phyloP scores from a whole-genome alignment of 345 rosid species.

The Salix suchowensis region DNA sequence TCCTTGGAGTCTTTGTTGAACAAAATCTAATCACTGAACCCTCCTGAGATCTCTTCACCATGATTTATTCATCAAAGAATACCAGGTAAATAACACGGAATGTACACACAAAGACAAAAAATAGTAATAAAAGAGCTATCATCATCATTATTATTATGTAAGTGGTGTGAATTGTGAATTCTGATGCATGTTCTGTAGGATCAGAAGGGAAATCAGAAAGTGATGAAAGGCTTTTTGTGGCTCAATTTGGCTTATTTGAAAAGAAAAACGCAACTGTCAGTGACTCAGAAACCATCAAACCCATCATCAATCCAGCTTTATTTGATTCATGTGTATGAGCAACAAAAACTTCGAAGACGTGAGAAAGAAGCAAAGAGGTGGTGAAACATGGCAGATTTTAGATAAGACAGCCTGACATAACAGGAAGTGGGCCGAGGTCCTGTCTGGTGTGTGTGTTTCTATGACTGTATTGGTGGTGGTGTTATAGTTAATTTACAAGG shows the following conservation, averaged over 20 bases:
- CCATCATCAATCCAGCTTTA: slow-evolving; percentile 25
- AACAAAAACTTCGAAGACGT: slow-evolving; percentile 42
- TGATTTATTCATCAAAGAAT: neutral
- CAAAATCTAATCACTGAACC: slow-evolving; percentile 17
- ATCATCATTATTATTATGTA: no score
- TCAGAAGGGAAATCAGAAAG: slow-evolving; percentile 16
- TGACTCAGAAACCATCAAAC: slow-evolving; percentile 35
- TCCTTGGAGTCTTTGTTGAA: slow-evolving; percentile 23
- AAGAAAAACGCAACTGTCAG: slow-evolving; percentile 19
- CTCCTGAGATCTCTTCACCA: slow-evolving; percentile 4
- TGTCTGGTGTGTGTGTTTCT: neutral
- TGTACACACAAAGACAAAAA: neutral
- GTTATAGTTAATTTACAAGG: no score
- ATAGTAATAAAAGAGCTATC: neutral
- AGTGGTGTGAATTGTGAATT: neutral
- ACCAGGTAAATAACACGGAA: neutral
- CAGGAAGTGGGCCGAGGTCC: neutral
- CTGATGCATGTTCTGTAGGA: slow-evolving; percentile 23
- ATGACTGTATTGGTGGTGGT: no score
- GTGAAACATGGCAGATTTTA: slow-evolving; percentile 14
- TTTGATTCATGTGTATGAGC: neutral
- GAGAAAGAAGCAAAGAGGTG: slow-evolving; percentile 49
- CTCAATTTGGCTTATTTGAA: slow-evolving; percentile 8
- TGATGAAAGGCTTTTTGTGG: slow-evolving; percentile 14
- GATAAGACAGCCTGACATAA: neutral